These are phyloP conservation scores for Epichloe glyceriae DNA, from an alignment of 2,329 filamentous ascomycete genomes.

Conservation along the genomic window DNA sequence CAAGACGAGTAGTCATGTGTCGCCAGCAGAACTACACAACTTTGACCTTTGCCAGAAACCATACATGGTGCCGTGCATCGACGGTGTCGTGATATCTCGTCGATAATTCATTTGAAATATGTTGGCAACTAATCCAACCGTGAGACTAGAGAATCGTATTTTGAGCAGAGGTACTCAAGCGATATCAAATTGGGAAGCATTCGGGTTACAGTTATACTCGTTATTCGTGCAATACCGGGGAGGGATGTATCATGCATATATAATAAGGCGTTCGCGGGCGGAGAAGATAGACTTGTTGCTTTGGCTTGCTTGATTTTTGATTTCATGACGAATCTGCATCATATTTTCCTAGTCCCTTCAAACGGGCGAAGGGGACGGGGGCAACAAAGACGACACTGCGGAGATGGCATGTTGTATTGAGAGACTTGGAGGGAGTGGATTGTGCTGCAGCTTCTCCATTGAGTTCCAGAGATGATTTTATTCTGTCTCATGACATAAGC, in stretches of 20 bases:
- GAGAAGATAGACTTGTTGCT: conserved; percentile 6
- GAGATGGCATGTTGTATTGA: background rate
- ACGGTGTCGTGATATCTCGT: background rate
- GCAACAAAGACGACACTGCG: background rate
- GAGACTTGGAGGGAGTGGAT: background rate
- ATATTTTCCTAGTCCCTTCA: background rate
- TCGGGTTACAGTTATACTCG: background rate
- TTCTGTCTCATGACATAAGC: background rate
- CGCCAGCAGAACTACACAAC: background rate
- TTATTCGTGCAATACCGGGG: background rate
- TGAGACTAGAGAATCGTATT: background rate
- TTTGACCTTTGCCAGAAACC: background rate
- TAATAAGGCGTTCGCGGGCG: conserved; percentile 7
- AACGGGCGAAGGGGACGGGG: background rate
- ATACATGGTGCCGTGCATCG: background rate
- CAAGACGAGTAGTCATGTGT: background rate
- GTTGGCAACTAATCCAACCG: background rate
- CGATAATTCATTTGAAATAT: background rate
- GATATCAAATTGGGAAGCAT: background rate
- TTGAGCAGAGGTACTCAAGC: background rate
- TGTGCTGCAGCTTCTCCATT: background rate
- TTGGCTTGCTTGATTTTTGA: conserved; percentile 1
- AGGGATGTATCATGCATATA: conserved; percentile 6
- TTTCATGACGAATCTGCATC: background rate
- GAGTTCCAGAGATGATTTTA: background rate